Conservation (phyloP, 2,329 filamentous ascomycete species). For the Cladophialophora psammophila region DNA sequence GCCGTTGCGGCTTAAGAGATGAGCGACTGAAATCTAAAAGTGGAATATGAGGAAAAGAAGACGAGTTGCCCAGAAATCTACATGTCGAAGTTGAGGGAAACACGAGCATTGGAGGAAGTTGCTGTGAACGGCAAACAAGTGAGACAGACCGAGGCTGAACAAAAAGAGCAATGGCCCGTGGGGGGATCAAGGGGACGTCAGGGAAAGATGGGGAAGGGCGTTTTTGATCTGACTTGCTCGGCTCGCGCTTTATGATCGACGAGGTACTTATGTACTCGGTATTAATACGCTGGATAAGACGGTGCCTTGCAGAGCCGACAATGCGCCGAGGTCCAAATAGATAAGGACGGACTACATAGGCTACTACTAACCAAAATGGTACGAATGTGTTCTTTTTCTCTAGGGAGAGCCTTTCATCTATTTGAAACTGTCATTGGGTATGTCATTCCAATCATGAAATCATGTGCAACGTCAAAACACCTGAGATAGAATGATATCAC, state of each 20-base stretch:
- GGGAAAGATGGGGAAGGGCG: neutral
- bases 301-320: conserved; percentile 22
- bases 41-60: neutral
- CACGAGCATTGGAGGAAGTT: conserved; percentile 11
- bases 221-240: neutral
- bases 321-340: conserved; percentile 19
- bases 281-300: neutral
- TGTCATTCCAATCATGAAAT: conserved; percentile 19
- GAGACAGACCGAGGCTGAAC: conserved; percentile 20
- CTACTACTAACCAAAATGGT: neutral
- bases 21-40: conserved; percentile 1
- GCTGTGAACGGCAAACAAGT: neutral
- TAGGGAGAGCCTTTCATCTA: neutral
- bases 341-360: neutral
- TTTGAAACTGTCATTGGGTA: conserved; percentile 1
- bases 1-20: neutral
- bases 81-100: conserved; percentile 1
- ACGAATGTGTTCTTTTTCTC: neutral
- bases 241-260: neutral
- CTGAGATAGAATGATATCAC: neutral
- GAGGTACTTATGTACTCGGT: too few species aligned
- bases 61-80: neutral
- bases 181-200: neutral
- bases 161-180: conserved; percentile 7
- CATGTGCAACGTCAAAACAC: conserved; percentile 12